Evolutionary conservation across 2,329 filamentous ascomycete species (phyloP).

Genomic region (Tothia fuscella): DNA sequence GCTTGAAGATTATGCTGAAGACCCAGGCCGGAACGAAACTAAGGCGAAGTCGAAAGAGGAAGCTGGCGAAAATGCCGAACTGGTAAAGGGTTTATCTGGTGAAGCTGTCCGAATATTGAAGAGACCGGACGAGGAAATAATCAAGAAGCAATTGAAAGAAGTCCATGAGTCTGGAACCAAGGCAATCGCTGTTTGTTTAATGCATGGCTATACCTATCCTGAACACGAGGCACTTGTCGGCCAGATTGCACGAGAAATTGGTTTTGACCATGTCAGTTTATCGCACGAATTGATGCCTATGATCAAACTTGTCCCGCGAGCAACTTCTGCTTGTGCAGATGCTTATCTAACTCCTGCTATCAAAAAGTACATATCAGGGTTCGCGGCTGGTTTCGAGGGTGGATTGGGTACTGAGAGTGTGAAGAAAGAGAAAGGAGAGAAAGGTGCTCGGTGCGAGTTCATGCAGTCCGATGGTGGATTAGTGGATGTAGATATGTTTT

Average conservation of each 20-base stretch:
- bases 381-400: constrained; percentile 69
- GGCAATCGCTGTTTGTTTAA: constrained; percentile 79
- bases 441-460: constrained; percentile 77
- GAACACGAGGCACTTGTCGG: constrained; percentile 73
- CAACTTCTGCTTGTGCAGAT: constrained; percentile 67
- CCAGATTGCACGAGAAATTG: constrained; percentile 63
- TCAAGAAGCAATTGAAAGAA: constrained; percentile 49
- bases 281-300: constrained; percentile 77
- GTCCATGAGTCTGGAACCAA: constrained; percentile 60
- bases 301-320: constrained; percentile 69
- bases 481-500: constrained; percentile 67
- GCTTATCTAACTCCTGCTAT: constrained; percentile 72
- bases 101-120: constrained; percentile 61
- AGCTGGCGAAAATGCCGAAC: constrained; percentile 33
- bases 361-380: constrained; percentile 64
- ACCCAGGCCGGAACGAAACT: constrained; percentile 54
- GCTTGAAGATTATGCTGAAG: constrained; percentile 82
- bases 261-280: constrained; percentile 71
- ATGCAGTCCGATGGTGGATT: constrained; percentile 79
- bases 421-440: constrained; percentile 49
- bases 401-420: constrained; percentile 68
- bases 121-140: constrained; percentile 45
- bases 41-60: constrained; percentile 40
- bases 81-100: constrained; percentile 61
- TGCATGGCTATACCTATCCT: constrained; percentile 88